phyloP scores from a whole-genome alignment of 148 eudicot genomes.

The Amaranthus cruentus region DNA sequence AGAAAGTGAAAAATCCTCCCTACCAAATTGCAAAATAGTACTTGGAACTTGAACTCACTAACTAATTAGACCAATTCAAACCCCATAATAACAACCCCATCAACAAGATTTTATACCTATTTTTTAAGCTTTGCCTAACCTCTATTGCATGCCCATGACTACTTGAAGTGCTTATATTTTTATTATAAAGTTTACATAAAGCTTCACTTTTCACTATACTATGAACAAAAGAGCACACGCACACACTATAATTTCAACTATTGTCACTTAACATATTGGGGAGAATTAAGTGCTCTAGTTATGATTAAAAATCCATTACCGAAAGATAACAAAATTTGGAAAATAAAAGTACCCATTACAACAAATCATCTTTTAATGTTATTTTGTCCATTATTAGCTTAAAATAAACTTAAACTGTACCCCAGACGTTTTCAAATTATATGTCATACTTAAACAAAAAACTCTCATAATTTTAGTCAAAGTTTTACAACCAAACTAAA shows the following conservation, averaged over 20 bases:
- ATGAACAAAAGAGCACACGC: conserved; percentile 25
- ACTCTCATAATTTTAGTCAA: too few relatives aligned
- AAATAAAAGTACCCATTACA: conserved; percentile 12
- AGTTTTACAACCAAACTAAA: too few relatives aligned
- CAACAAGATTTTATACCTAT: conserved; percentile 8
- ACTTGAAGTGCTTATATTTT: conserved; percentile 28
- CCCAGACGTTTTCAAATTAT: too few relatives aligned
- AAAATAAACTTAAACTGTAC: too few relatives aligned
- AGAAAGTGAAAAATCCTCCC: conserved; percentile 41
- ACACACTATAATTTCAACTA: conserved; percentile 24
- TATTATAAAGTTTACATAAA: conserved; percentile 19
- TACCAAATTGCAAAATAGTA: conserved; percentile 29
- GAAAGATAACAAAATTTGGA: conserved; percentile 12
- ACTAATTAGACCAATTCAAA: conserved; percentile 19
- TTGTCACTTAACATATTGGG: conserved; percentile 24
- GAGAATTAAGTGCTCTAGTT: conserved; percentile 24
- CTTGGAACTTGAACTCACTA: conserved; percentile 48
- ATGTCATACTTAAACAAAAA: too few relatives aligned
- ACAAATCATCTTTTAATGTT: conserved; percentile 16
- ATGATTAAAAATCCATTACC: conserved; percentile 26
- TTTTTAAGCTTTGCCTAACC: conserved; percentile 10
- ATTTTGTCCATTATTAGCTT: not conserved
- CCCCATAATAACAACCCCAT: conserved; percentile 22
- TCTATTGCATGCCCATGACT: conserved; percentile 22
- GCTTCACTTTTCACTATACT: conserved; percentile 17